Percentiles rank a stretch among this genome's conserved stretches.
Evolutionary conservation across 2,329 filamentous ascomycete genomes (phyloP).

Genomic region (Microsporum canis): DNA sequence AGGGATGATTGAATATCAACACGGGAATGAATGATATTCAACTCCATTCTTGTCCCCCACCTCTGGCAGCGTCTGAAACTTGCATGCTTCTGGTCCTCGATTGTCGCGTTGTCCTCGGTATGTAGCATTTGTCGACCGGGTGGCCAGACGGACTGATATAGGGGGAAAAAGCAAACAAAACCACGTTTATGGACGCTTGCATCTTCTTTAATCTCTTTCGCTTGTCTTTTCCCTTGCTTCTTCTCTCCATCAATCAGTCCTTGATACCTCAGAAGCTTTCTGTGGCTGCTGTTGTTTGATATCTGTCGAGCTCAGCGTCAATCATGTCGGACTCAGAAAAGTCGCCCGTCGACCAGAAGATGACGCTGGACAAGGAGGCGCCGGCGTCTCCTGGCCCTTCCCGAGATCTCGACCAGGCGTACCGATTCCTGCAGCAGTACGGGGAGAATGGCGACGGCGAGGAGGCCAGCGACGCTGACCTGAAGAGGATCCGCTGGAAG

Average conservation of each 20-base stretch:
- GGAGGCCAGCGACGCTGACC: not conserved
- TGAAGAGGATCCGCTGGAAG: slow-evolving; percentile 25
- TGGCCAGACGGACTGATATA: not conserved
- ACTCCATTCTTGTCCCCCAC: not conserved
- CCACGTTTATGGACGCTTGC: not conserved
- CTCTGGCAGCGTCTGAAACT: not conserved
- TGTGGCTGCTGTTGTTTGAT: not conserved
- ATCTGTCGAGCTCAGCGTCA: not conserved
- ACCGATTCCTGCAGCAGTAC: slow-evolving; percentile 2
- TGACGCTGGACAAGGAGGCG: not conserved
- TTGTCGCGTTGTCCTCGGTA: too few relatives aligned
- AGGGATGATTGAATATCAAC: not conserved
- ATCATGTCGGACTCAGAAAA: not conserved
- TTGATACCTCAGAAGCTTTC: not conserved
- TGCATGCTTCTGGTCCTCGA: not conserved
- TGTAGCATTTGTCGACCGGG: not conserved
- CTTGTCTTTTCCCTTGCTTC: not conserved
- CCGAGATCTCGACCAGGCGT: slow-evolving; percentile 6
- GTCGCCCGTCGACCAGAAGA: not conserved
- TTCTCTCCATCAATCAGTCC: not conserved
- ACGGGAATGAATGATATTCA: not conserved
- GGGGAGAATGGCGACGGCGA: not conserved
- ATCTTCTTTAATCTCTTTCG: not conserved
- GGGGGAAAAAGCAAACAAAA: not conserved
- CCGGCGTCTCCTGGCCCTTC: not conserved